Base-by-base conservation (phyloP, 306 rosid genomes). In the Cyamopsis tetragonoloba region DNA sequence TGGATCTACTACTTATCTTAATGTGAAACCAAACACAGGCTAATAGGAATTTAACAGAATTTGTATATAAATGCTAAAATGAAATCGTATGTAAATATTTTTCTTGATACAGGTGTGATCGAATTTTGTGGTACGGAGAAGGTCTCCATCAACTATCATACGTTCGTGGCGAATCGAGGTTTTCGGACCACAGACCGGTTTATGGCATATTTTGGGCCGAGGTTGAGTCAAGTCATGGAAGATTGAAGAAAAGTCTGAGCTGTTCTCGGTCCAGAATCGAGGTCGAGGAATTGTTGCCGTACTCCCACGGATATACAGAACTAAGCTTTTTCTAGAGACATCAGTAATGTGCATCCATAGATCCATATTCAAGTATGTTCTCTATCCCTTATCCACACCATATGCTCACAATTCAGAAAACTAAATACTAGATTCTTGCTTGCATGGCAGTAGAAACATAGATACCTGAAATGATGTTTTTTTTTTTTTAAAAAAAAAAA, bases 111-210 rank as follows among this genome's bases (percentile, higher is more conserved):
- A 95, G 99, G 99, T 95, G 97, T 46, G 99, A 95, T 78, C 92
- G 99, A 43, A 90, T 95, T 69, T 77, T 95, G 81, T 95, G 97
- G 99, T 63, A 95, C 14, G 99, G 97, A 19, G 96, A 88, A 83
- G 99, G 99, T 13, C 97, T 95, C 34, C 99, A 85, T 72, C 99
- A 95, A 80, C n/a, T 70, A 79, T 88, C 99, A 9, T 95, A 95
- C 9, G 99, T 88, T 31, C 99, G 99, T 0, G 97, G 99, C 18
- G 97, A 91, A 73, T 95, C 99, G 4, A 83, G 95, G 18, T 95
- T 95, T 64, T 95, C 99, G 22, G 99, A 95, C 78, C 99, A 95
- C 63, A 88, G 92, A 70, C 99, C 97, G 0, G 99, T 95, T 51
- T 95, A 85, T 44, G 97, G 92, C 58, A 55, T 95, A 43, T 95